Conservation (phyloP, 2,329 filamentous ascomycete genomes). For the Emmonsiellopsis sp. region DNA sequence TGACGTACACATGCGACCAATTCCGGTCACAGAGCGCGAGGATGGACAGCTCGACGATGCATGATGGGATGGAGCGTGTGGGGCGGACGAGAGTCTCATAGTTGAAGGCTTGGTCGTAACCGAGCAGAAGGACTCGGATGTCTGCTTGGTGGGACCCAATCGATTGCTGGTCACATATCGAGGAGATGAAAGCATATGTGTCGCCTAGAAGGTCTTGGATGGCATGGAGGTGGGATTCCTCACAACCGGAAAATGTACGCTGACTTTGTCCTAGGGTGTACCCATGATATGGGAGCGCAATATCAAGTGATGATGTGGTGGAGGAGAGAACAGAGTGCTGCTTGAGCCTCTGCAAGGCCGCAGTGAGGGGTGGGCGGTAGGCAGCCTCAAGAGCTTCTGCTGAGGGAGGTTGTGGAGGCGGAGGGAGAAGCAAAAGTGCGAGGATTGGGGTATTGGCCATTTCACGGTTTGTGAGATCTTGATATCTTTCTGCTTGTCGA, state of each 20-base stretch:
- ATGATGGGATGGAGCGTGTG: not conserved
- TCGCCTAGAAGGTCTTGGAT: constrained; percentile 1
- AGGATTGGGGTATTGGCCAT: not conserved
- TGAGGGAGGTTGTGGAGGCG: constrained; percentile 2
- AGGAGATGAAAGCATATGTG: constrained; percentile 3
- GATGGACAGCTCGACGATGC: constrained; percentile 3
- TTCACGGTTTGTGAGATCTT: not conserved
- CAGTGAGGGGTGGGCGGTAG: not conserved
- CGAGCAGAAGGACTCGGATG: not conserved
- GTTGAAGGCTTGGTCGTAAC: not conserved
- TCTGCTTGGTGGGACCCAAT: not conserved
- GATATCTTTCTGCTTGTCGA: not conserved
- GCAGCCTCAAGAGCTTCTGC: constrained; percentile 3
- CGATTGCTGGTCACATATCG: not conserved
- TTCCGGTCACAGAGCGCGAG: constrained; percentile 6
- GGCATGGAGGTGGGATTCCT: not conserved
- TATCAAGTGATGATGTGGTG: not conserved
- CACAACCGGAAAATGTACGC: constrained; percentile 2
- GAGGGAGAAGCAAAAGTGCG: constrained; percentile 1
- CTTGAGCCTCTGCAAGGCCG: not conserved
- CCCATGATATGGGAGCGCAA: constrained; percentile 1
- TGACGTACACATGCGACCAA: constrained; percentile 6
- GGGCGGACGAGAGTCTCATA: constrained; percentile 1
- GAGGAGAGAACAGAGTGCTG: not conserved
- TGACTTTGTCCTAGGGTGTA: not conserved